Evolutionary conservation across 2,329 filamentous ascomycete species (phyloP).

Genomic region (Diaporthe ampelina): DNA sequence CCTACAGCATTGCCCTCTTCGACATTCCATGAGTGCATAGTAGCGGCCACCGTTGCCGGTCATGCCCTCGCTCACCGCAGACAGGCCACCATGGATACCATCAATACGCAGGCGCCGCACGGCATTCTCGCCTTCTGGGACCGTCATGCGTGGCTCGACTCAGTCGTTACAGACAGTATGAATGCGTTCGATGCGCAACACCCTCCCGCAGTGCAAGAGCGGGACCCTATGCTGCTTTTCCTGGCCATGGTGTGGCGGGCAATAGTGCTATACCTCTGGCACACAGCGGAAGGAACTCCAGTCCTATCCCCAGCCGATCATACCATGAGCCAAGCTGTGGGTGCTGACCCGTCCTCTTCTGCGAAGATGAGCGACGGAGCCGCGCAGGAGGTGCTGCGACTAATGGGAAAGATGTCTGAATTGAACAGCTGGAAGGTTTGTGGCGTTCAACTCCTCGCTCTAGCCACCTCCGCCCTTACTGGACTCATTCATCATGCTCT

Average conservation of each 20-base stretch:
- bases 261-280: background rate
- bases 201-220: constrained; percentile 39
- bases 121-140: constrained; percentile 45
- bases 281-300: background rate
- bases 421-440: constrained; percentile 26
- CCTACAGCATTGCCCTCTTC: background rate
- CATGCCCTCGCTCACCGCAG: constrained; percentile 4
- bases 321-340: background rate
- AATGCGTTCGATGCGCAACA: constrained; percentile 40
- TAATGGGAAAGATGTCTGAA: constrained; percentile 13
- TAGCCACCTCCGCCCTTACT: background rate
- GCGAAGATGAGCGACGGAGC: background rate
- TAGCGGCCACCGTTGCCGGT: constrained; percentile 5
- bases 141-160: constrained; percentile 46
- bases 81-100: constrained; percentile 37
- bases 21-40: constrained; percentile 17
- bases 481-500: background rate
- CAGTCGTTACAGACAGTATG: constrained; percentile 41
- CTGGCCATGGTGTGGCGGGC: constrained; percentile 42
- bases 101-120: background rate
- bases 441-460: background rate
- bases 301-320: background rate
- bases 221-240: constrained; percentile 48
- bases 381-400: background rate
- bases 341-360: background rate